phyloP scores from a whole-genome alignment of 495 filamentous ascomycete genomes.

The Trichocladium uniseriatum region DNA sequence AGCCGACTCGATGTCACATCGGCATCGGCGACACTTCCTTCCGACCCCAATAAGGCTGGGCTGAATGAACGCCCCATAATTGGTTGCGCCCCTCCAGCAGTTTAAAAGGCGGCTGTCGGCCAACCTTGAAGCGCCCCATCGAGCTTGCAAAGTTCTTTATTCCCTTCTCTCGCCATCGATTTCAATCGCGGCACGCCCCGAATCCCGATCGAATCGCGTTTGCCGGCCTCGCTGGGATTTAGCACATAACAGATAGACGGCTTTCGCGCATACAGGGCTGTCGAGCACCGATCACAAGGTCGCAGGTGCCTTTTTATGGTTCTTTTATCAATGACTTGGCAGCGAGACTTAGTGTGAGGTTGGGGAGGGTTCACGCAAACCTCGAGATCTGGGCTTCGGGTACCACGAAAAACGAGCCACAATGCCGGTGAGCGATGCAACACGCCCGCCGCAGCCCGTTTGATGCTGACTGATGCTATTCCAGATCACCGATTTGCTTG shows the following conservation, averaged over 20 bases:
- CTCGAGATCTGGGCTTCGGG: conserved; percentile 2
- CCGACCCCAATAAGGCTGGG: not conserved
- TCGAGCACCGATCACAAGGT: not conserved
- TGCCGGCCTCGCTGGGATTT: not conserved
- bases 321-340: conserved; percentile 24
- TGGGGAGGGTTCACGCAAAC: conserved; percentile 20
- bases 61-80: too few species aligned
- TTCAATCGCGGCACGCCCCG: not conserved
- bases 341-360: conserved; percentile 21
- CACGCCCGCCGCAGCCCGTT: not conserved
- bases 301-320: not conserved
- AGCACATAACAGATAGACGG: not conserved
- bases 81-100: not conserved
- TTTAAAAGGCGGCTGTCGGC: conserved; percentile 12
- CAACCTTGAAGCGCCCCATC: conserved; percentile 8
- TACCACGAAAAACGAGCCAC: conserved; percentile 3
- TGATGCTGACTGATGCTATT: conserved; percentile 6
- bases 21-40: conserved; percentile 8
- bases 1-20: too few species aligned
- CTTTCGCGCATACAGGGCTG: not conserved
- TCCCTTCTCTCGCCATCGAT: conserved; percentile 3
- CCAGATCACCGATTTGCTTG: conserved; percentile 46
- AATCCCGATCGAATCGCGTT: not conserved
- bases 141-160: conserved; percentile 18
- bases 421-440: conserved; percentile 21